Evolutionary conservation across 73 alveolate genomes (phyloP).

Genomic region (Diophrys sp.): DNA sequence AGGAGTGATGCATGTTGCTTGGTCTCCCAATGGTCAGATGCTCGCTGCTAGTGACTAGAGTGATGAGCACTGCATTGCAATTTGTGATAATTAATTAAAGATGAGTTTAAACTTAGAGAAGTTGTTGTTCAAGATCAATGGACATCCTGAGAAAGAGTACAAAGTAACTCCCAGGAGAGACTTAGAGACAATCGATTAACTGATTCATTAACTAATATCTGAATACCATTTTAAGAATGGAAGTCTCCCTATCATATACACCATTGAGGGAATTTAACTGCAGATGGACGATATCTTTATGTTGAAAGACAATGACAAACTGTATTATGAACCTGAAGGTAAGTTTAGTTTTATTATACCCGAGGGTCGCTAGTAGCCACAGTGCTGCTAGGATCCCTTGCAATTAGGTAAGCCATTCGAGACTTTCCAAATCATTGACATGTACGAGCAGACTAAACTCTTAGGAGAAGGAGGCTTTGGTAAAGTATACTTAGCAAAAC

Average conservation of each 20-base stretch:
- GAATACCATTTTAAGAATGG: background rate
- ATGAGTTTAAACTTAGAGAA: background rate
- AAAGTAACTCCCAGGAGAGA: background rate
- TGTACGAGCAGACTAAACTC: background rate
- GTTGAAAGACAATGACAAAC: background rate
- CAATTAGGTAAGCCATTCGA: no score
- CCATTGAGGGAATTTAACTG: background rate
- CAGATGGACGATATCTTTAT: constrained; percentile 3
- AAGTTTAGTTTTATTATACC: no score
- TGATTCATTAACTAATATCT: background rate
- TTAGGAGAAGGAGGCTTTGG: constrained; percentile 42
- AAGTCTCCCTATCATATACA: background rate
- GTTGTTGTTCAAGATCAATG: background rate
- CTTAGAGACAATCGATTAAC: background rate
- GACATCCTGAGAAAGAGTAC: background rate
- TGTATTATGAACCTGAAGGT: constrained; percentile 1
- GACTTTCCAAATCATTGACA: background rate
- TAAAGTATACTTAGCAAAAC: constrained; percentile 71
- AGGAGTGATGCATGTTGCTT: no score
- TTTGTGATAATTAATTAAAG: no score
- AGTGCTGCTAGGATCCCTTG: no score
- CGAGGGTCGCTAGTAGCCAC: no score
- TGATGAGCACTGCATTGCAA: no score
- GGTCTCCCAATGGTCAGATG: no score
- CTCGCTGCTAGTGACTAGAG: no score